Conservation (phyloP, 768 basidiomycete species). For the Tulasnella sp. region DNA sequence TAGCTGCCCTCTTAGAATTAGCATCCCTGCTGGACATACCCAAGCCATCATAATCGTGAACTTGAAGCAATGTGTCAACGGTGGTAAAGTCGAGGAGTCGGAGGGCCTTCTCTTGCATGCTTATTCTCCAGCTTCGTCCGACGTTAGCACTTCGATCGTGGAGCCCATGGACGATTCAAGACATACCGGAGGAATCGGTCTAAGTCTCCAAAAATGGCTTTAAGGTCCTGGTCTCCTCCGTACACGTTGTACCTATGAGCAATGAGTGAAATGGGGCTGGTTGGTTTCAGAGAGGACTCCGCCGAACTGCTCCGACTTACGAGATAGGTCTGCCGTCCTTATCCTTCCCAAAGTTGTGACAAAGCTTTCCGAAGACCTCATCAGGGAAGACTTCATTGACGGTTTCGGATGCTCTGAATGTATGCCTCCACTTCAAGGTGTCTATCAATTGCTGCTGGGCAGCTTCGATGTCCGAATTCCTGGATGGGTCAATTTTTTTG, state of each 20-base stretch:
- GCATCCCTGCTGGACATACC: constrained; percentile 60
- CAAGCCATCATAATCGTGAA: constrained; percentile 79
- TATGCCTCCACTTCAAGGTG: constrained; percentile 67
- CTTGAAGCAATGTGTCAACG: constrained; percentile 67
- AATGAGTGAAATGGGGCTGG: background rate
- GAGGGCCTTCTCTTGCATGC: constrained; percentile 68
- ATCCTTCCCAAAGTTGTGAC: constrained; percentile 63
- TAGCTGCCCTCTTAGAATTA: constrained; percentile 72
- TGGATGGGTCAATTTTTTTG: constrained; percentile 30
- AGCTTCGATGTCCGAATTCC: constrained; percentile 51
- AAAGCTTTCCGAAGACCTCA: constrained; percentile 61
- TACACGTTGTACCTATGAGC: constrained; percentile 68
- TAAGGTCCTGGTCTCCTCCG: constrained; percentile 61
- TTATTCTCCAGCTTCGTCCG: constrained; percentile 64
- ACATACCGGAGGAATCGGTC: constrained; percentile 66
- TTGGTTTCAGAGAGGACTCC: background rate
- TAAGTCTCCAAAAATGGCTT: constrained; percentile 71
- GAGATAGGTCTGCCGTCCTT: constrained; percentile 64
- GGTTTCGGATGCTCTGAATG: constrained; percentile 58
- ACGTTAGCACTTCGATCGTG: background rate
- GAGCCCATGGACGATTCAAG: background rate
- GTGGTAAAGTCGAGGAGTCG: constrained; percentile 62
- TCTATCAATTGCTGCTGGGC: constrained; percentile 63
- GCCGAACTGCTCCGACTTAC: constrained; percentile 40
- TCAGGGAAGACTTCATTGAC: constrained; percentile 58